Conservation (phyloP, 371 early-diverging fungal genomes). For the Mucor circinelloides region DNA sequence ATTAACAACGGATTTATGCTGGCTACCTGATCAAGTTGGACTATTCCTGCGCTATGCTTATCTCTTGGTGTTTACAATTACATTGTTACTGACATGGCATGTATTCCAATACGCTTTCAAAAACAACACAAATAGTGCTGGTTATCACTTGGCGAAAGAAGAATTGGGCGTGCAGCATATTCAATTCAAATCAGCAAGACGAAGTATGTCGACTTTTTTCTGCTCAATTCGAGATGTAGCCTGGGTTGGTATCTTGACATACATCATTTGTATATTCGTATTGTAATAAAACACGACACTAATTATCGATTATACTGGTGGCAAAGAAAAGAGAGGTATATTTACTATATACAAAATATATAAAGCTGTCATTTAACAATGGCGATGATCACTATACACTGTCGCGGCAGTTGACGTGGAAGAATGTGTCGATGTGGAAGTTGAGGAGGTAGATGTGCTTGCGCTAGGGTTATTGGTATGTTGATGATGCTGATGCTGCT, state of each 20-base stretch:
- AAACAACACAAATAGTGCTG: not conserved
- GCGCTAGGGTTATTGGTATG: not conserved
- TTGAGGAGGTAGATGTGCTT: not conserved
- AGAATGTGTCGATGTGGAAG: not conserved
- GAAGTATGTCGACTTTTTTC: not conserved
- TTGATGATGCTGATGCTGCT: not conserved
- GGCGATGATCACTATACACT: not conserved
- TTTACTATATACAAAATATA: not conserved
- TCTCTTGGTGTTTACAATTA: conserved; percentile 13
- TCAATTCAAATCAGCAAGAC: not conserved
- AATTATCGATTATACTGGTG: not conserved
- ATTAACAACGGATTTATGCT: conserved; percentile 28
- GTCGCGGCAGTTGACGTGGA: not conserved
- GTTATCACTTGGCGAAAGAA: conserved; percentile 8
- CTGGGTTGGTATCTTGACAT: conserved; percentile 17
- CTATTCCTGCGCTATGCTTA: conserved; percentile 42
- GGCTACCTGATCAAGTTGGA: conserved; percentile 42
- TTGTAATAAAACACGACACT: conserved; percentile 9
- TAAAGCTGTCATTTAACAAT: not conserved
- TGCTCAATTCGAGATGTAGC: conserved; percentile 24
- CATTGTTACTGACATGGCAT: not conserved
- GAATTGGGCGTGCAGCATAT: not conserved
- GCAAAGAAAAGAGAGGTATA: not conserved
- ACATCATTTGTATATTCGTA: conserved; percentile 26
- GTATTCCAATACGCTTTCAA: not conserved